A percentile compares a stretch with the other conserved stretches of the same genome.
Evolutionary conservation across 345 rosid species (phyloP).

Genomic region (Gossypium bickii): DNA sequence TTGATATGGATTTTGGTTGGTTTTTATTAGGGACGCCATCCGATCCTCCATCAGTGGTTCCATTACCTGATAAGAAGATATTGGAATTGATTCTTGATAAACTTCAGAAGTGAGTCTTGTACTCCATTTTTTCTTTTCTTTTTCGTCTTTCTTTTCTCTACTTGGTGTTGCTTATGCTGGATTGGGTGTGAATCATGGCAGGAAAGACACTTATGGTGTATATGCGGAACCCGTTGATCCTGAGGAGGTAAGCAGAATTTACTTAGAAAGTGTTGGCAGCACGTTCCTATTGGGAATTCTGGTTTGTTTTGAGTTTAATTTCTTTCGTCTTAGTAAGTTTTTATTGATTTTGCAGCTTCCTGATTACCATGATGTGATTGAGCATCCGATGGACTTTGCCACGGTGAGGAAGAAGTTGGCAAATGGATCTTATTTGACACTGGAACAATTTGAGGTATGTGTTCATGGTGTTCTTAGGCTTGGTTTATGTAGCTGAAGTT

Average conservation of each 20-base stretch:
- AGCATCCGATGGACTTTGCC: slow-evolving; percentile 82
- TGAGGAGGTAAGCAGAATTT: slow-evolving; percentile 60
- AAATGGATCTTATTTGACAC: slow-evolving; percentile 54
- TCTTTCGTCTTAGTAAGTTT: slow-evolving; percentile 6
- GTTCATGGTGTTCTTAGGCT: not conserved
- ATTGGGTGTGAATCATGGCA: slow-evolving; percentile 35
- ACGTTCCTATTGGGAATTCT: slow-evolving; percentile 8
- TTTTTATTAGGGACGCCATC: slow-evolving; percentile 49
- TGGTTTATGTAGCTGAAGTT: slow-evolving; percentile 7
- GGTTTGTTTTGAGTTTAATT: not conserved
- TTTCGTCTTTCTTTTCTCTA: not conserved
- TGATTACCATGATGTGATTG: slow-evolving; percentile 72
- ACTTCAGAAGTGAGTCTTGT: slow-evolving; percentile 69
- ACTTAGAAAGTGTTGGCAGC: not conserved
- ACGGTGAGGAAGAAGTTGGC: slow-evolving; percentile 77
- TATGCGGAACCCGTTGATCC: slow-evolving; percentile 94
- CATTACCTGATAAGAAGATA: slow-evolving; percentile 72
- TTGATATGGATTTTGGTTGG: slow-evolving; percentile 20
- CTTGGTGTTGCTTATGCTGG: slow-evolving; percentile 16
- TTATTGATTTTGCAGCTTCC: slow-evolving; percentile 56
- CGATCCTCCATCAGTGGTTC: slow-evolving; percentile 28
- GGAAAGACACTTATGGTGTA: slow-evolving; percentile 95
- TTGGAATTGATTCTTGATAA: slow-evolving; percentile 86
- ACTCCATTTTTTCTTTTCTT: not conserved
- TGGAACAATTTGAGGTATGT: slow-evolving; percentile 76